Percentiles rank a stretch among this genome's conserved stretches.
phyloP scores from a whole-genome alignment of 2,329 filamentous ascomycete genomes.

The Beauveria sp. region DNA sequence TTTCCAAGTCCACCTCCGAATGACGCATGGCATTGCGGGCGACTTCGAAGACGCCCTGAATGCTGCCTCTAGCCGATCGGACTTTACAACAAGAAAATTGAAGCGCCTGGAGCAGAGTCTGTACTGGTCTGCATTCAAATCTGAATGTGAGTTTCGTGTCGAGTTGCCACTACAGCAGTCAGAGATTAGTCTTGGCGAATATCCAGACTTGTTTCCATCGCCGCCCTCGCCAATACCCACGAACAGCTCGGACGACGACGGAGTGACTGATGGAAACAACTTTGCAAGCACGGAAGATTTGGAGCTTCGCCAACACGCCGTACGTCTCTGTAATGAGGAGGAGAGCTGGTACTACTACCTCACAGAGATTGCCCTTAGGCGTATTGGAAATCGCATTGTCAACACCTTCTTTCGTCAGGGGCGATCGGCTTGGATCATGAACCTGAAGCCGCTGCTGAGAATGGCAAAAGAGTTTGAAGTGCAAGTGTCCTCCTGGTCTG shows the following conservation, averaged over 20 bases:
- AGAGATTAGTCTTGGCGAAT: constrained; percentile 26
- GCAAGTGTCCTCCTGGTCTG: constrained; percentile 19
- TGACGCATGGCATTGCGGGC: constrained; percentile 14
- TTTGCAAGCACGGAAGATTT: constrained; percentile 11
- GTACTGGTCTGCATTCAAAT: constrained; percentile 37
- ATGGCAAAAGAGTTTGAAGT: constrained; percentile 19
- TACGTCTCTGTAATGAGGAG: constrained; percentile 21
- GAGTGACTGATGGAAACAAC: background rate
- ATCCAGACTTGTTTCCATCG: constrained; percentile 24
- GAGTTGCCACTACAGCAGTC: constrained; percentile 30
- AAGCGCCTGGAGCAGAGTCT: constrained; percentile 30
- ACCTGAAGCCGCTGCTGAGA: constrained; percentile 15
- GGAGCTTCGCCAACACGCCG: constrained; percentile 15
- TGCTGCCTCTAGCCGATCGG: constrained; percentile 3
- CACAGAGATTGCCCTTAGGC: constrained; percentile 33
- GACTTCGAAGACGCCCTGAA: constrained; percentile 11
- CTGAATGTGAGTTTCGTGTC: constrained; percentile 33
- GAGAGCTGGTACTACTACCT: constrained; percentile 37
- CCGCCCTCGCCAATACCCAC: constrained; percentile 17
- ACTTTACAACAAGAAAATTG: constrained; percentile 11
- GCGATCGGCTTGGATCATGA: constrained; percentile 14
- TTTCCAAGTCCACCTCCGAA: constrained; percentile 27
- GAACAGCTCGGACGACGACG: background rate
- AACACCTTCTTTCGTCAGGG: constrained; percentile 21
- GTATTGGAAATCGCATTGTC: constrained; percentile 34